These are phyloP conservation scores for Tilletia horrida DNA, from an alignment of 1,284 basidiomycete genomes.

Conservation along the genomic window DNA sequence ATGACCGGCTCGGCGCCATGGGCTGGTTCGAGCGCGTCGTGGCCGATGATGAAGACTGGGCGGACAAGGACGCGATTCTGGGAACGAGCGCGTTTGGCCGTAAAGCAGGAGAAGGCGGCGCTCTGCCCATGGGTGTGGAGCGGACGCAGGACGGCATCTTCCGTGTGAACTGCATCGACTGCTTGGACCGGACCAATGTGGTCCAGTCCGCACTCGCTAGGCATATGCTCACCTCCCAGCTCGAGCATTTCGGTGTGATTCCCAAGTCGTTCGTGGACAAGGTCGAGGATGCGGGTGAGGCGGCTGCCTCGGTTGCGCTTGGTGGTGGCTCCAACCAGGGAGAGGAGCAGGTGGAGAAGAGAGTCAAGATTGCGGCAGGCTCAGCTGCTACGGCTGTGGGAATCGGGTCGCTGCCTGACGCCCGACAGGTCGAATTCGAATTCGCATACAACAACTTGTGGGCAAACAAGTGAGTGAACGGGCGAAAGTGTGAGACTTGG, in stretches of 20 bases:
- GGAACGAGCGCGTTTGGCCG: neutral
- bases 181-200: slow-evolving; percentile 76
- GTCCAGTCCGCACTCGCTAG: slow-evolving; percentile 80
- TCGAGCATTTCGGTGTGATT: slow-evolving; percentile 31
- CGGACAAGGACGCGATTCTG: slow-evolving; percentile 8
- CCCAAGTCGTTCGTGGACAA: neutral
- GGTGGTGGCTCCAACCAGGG: neutral
- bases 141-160: slow-evolving; percentile 80
- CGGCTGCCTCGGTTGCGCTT: slow-evolving; percentile 4
- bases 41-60: neutral
- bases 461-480: slow-evolving; percentile 13
- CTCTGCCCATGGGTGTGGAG: slow-evolving; percentile 58
- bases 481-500: too few species aligned
- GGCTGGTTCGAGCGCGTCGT: slow-evolving; percentile 21
- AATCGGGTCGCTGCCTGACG: neutral
- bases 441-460: slow-evolving; percentile 17
- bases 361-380: slow-evolving; percentile 1
- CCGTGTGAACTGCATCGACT: slow-evolving; percentile 88
- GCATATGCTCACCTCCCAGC: slow-evolving; percentile 71
- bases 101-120: slow-evolving; percentile 49
- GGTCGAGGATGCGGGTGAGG: slow-evolving; percentile 1
- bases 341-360: neutral
- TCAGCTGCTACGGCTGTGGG: neutral
- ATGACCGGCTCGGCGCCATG: slow-evolving; percentile 68
- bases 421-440: slow-evolving; percentile 10